Percentiles rank a stretch among this genome's conserved stretches.
Conservation (phyloP, 2,329 filamentous ascomycete genomes). For the Ophiostoma sp. region DNA sequence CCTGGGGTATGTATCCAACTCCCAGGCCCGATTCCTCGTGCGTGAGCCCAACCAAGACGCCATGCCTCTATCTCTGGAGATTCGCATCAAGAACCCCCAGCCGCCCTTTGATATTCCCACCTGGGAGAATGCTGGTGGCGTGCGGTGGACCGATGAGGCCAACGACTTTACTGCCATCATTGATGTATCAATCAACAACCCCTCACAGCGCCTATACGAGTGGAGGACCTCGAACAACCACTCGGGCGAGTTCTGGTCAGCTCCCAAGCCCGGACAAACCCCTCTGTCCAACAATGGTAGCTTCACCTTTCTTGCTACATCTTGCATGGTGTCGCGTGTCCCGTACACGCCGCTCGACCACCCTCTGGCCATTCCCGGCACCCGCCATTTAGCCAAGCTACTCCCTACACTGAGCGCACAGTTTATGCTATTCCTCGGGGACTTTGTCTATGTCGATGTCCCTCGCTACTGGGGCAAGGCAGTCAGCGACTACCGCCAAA, state of each 20-base stretch:
- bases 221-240: slow-evolving; percentile 86
- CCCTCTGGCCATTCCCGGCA: slow-evolving; percentile 73
- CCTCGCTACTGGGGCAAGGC: slow-evolving; percentile 70
- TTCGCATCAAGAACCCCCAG: slow-evolving; percentile 50
- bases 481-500: slow-evolving; percentile 72
- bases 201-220: slow-evolving; percentile 69
- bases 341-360: slow-evolving; percentile 84
- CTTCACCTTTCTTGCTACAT: slow-evolving; percentile 88
- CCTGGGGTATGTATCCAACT: slow-evolving; percentile 78
- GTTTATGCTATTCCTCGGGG: slow-evolving; percentile 76
- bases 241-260: slow-evolving; percentile 72
- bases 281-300: slow-evolving; percentile 57
- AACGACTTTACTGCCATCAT: slow-evolving; percentile 79
- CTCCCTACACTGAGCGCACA: slow-evolving; percentile 68
- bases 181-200: slow-evolving; percentile 57
- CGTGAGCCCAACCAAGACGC: slow-evolving; percentile 73
- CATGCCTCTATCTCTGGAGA: slow-evolving; percentile 70
- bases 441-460: slow-evolving; percentile 89
- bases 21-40: slow-evolving; percentile 73
- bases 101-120: slow-evolving; percentile 50
- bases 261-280: slow-evolving; percentile 63
- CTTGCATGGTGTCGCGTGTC: slow-evolving; percentile 85
- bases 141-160: slow-evolving; percentile 62
- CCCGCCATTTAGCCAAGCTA: slow-evolving; percentile 68
- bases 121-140: slow-evolving; percentile 63